Evolutionary conservation across 1,284 basidiomycete species (phyloP), one percentile per base, ranked within the genome.

Genomic region (Inonotus obliquus): DNA sequence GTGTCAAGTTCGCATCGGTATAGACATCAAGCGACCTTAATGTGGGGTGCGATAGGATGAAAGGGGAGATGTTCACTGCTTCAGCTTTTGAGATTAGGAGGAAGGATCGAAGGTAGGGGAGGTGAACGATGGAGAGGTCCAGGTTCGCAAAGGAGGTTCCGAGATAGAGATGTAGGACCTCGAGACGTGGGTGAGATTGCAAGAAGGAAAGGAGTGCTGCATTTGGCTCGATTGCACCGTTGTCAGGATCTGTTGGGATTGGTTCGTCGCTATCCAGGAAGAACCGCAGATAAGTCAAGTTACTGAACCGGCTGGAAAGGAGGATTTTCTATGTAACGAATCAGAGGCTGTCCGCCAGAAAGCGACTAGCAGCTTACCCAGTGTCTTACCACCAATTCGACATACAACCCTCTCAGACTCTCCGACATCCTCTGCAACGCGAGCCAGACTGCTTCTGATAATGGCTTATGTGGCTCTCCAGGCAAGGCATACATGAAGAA

Each of bases 401-500:
- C 54, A n/a, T 59, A 54, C 19, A 62, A 23, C 5, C 56, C 61
- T 39, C 47, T 25, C 7, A 59, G 57, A 1, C 49, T 54, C 2
- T 62, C 44, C 19, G 56, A 58, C 45, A 59, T n/a, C 48, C 32
- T 59, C 11, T 51, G 39, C 11, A 59, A 14, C 14, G 27, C 41
- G n/a, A 37, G 19, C 56, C 56, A 59, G 37, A 49, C 44, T 9
- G 11, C 37, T 9, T 58, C 49, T n/a, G 60, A 41, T 0, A 61
- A 45, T 14, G 39, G 13, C 11, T 21, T 27, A 4, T 14, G 25
- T 27, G 61, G 52, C 23, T 62, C 56, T 29, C 56, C 56, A 23
- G 49, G 61, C 14, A 62, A 41, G 17, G 61, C 61, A 54, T 62
- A 62, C 41, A 59, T 62, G 51, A 62, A 62, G 52, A 58, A 62